Base-by-base conservation (phyloP, 768 basidiomycete species). In the Lactarius trivialis region DNA sequence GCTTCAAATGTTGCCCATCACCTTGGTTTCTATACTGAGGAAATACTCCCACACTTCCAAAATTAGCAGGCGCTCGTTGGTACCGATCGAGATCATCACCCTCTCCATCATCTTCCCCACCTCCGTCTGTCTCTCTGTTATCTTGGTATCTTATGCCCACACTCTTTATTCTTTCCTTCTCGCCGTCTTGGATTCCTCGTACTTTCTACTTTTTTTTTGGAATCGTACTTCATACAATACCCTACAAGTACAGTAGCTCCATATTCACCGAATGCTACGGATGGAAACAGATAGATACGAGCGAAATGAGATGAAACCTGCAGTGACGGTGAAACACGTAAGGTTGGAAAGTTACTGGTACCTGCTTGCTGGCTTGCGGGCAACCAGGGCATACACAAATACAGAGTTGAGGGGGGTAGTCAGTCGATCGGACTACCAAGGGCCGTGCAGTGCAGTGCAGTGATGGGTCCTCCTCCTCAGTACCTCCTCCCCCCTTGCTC, bases 311-410 rank as follows among this genome's bases (percentile, higher is more conserved):
- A 58, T 53, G 41, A 62, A 61, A 61, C 60, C 30, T 7, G 21
- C 28, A 17, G 52, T 60, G 48, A 61, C 60, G 60, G 56, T 51
- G 61, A 61, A 61, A 53, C 55, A 61, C 32, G 37, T 30, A 24
- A 24, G 11, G 14, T 19, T 21, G 11, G 45, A 30, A 30, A 55
- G 60, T 14, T 39, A 43, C 32, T 17, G 51, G 60, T 56, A n/a
- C 19, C 55, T 12, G 28, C 19, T 24, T 14, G 43, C 55, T 41
- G 30, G 55, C 26, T 17, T 55, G 54, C 37, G 24, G 39, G 7
- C 39, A 15, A 41, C 39, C 55, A 26, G 41, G 55, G 55, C 15
- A 28, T 6, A 30, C 2, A 36, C 36, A 21, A 37, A 28, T 17
- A 37, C 36, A 28, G 19, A 26, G 24, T 55, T 36, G 54, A 36